Evolutionary conservation across 1,139 yeast species (phyloP).

Genomic region (Zygoascus sp.): DNA sequence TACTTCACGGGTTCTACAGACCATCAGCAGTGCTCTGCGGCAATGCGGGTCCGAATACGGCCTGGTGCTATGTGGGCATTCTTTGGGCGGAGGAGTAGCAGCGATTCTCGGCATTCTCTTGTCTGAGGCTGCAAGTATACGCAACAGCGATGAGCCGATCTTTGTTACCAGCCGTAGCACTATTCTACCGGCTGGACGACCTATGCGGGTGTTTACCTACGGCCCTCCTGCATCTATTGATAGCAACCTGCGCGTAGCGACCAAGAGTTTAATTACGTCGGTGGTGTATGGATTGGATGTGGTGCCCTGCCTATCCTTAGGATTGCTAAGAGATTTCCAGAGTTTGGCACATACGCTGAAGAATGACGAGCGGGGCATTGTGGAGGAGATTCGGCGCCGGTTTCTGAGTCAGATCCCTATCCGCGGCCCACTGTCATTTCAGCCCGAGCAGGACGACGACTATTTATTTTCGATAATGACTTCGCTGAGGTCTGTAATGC

Average conservation of each 20-base stretch:
- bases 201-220: constrained; percentile 34
- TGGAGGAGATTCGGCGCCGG: constrained; percentile 28
- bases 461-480: constrained; percentile 30
- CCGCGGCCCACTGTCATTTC: constrained; percentile 24
- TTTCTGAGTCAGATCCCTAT: constrained; percentile 31
- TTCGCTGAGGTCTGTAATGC: constrained; percentile 31
- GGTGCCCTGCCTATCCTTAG: constrained; percentile 36
- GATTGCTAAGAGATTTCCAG: constrained; percentile 34
- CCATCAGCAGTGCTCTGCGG: constrained; percentile 28
- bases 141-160: constrained; percentile 5
- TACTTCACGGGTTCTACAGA: constrained; percentile 28
- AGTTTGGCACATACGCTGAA: constrained; percentile 31
- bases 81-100: constrained; percentile 38
- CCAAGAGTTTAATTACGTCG: constrained; percentile 30
- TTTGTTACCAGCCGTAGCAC: constrained; percentile 22
- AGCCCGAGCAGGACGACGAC: constrained; percentile 29
- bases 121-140: constrained; percentile 21
- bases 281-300: constrained; percentile 36
- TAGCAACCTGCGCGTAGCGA: constrained; percentile 27
- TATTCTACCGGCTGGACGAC: constrained; percentile 30
- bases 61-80: constrained; percentile 35
- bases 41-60: constrained; percentile 32
- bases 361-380: constrained; percentile 30
- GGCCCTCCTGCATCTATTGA: constrained; percentile 37
- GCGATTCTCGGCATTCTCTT: constrained; percentile 33